A percentile compares a stretch with the other conserved stretches of the same genome.
phyloP scores from a whole-genome alignment of 179 eudicot genomes.

The Beta lomatogona region DNA sequence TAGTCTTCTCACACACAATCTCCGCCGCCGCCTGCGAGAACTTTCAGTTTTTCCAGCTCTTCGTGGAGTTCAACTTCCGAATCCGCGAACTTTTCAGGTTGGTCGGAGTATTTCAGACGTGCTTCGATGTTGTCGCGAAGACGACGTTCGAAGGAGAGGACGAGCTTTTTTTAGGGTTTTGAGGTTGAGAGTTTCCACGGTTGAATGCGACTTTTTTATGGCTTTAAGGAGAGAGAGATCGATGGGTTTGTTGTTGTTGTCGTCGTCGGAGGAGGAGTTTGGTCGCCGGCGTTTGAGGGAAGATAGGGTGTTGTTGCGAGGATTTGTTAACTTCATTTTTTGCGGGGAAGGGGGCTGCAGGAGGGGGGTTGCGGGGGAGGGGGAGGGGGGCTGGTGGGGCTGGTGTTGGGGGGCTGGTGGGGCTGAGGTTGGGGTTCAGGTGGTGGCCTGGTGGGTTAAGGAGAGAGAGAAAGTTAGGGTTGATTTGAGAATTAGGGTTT shows the following conservation, averaged over 20 bases:
- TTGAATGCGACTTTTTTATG: constrained; percentile 57
- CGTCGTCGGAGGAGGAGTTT: background rate
- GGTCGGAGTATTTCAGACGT: constrained; percentile 79
- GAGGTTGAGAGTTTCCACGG: constrained; percentile 71
- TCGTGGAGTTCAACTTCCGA: constrained; percentile 91
- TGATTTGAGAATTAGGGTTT: too few species aligned
- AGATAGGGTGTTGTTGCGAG: too few species aligned
- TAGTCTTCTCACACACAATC: constrained; percentile 85
- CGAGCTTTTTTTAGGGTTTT: constrained; percentile 76
- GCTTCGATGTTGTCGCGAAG: constrained; percentile 91
- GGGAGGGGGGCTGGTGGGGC: background rate
- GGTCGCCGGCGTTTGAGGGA: too few species aligned
- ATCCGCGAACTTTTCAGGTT: constrained; percentile 92
- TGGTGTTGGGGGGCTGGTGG: constrained; percentile 29
- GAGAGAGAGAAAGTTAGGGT: too few species aligned
- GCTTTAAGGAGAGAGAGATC: constrained; percentile 89
- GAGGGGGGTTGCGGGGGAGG: too few species aligned
- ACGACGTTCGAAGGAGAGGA: constrained; percentile 87
- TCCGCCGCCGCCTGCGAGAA: constrained; percentile 81
- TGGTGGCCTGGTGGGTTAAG: too few species aligned
- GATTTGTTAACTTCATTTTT: too few species aligned
- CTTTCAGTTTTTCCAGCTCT: constrained; percentile 77
- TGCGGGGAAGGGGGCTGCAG: too few species aligned
- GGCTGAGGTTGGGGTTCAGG: background rate
- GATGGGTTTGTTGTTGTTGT: constrained; percentile 27